Evolutionary conservation across 305 asterid genomes (phyloP), one percentile per base, ranked within the genome.

Genomic region (Monarda citriodora): DNA sequence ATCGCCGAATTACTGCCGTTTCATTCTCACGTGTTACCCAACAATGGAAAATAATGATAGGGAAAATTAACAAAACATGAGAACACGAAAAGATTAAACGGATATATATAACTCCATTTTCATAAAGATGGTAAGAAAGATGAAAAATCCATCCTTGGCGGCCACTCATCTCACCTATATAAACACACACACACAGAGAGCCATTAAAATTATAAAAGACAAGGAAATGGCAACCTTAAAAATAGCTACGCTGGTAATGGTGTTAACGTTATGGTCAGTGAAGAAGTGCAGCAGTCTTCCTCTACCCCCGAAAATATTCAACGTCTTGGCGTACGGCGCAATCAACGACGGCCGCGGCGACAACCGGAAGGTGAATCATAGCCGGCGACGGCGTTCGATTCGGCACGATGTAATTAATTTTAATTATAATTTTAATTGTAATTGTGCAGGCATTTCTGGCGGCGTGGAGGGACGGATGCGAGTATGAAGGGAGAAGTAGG

Each of bases 401-500:
- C 4, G 26, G 26, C 4, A 23, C 26, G 38, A 34, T 10, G 12
- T 34, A 10, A 10, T 34, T 7, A 2, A 10, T 37, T 37, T 23
- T 23, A 23, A 2, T 23, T 23, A 23, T 23, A n/a, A n/a, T 23
- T 23, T 23, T 23, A 23, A 23, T 23, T 23, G n/a, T n/a, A n/a
- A n/a, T 17, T 21, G 25, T 48, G 6, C 6, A 88, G 96, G 89
- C 91, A 17, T 88, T 88, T 69, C 1, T 72, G 5, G 69, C 45
- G 64, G 82, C 95, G 37, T 88, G 96, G 95, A 50, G 51, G 0
- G 80, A 81, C 58, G 89, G 86, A 42, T 88, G 96, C 26, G 23
- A 53, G 10, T 73, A 77, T 60, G 21, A 15, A 1, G 87, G 87
- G 41, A 70, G 58, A 12, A 75, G 83, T 64, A 70, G 79, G 40